Evolutionary conservation across 208 protist species (phyloP).

Genomic region (Acanthamoeba rhysodes): DNA sequence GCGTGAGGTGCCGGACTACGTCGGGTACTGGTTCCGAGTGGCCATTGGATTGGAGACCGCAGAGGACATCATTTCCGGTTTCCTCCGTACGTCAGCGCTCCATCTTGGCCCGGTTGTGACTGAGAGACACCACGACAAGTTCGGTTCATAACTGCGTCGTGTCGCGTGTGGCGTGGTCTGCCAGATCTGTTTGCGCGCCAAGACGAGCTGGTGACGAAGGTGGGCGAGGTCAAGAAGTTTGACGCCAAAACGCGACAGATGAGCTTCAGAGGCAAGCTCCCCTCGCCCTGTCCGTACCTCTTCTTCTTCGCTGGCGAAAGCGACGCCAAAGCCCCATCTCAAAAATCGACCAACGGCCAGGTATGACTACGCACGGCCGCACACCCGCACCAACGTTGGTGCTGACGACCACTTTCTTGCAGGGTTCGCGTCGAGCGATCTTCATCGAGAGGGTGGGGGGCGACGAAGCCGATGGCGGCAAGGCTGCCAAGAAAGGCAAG

Average conservation of each 20-base stretch:
- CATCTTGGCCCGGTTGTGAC: neutral
- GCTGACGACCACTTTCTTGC: too few relatives aligned
- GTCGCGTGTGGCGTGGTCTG: neutral
- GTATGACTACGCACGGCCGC: too few relatives aligned
- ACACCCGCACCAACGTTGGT: neutral
- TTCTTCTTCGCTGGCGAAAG: neutral
- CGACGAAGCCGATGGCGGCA: neutral
- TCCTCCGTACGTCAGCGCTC: neutral
- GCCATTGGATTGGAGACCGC: neutral
- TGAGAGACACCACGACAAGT: too few relatives aligned
- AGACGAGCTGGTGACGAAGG: neutral
- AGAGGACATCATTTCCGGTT: slow-evolving; percentile 23
- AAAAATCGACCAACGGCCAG: too few relatives aligned
- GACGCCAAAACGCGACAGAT: neutral
- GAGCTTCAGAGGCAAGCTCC: neutral
- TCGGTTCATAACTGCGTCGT: neutral
- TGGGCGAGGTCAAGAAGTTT: neutral
- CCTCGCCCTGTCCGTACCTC: neutral
- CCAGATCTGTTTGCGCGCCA: neutral
- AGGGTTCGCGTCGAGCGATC: too few relatives aligned
- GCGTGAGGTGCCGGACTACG: neutral
- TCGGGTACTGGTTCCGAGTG: neutral
- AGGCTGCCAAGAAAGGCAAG: neutral
- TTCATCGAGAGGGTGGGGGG: neutral
- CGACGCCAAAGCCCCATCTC: too few relatives aligned